These are phyloP conservation scores for Vinca minor DNA, from an alignment of 257 asterid species.

Conservation along the genomic window DNA sequence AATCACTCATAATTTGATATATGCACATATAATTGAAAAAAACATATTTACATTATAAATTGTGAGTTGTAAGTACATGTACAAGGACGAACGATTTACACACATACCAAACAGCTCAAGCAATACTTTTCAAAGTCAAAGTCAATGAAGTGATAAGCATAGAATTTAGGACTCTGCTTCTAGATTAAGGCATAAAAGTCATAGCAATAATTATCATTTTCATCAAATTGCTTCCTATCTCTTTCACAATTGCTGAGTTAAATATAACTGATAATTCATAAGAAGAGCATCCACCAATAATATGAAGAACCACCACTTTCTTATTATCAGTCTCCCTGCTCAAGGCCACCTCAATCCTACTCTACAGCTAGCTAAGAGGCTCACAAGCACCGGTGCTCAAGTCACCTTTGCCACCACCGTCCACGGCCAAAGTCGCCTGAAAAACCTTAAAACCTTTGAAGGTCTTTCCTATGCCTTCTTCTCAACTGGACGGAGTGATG, in stretches of 20 bases:
- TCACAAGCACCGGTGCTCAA: constrained; percentile 29
- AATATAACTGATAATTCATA: background rate
- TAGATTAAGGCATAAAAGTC: background rate
- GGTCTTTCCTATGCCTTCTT: constrained; percentile 38
- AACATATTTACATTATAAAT: too few species aligned
- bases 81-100: too few species aligned
- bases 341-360: constrained; percentile 75
- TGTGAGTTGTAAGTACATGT: too few species aligned
- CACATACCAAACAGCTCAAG: too few species aligned
- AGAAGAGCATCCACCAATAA: background rate
- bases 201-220: too few species aligned
- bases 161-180: background rate
- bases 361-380: constrained; percentile 46
- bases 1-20: too few species aligned
- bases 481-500: constrained; percentile 54
- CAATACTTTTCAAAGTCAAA: too few species aligned
- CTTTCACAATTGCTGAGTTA: background rate
- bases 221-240: too few species aligned
- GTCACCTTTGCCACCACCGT: constrained; percentile 50
- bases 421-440: constrained; percentile 32
- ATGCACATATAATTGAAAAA: too few species aligned
- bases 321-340: constrained; percentile 38
- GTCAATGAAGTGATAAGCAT: background rate
- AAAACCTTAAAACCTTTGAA: background rate
- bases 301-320: constrained; percentile 16